phyloP scores from a whole-genome alignment of 1,139 yeast genomes.

The Yamadazyma triangularis region DNA sequence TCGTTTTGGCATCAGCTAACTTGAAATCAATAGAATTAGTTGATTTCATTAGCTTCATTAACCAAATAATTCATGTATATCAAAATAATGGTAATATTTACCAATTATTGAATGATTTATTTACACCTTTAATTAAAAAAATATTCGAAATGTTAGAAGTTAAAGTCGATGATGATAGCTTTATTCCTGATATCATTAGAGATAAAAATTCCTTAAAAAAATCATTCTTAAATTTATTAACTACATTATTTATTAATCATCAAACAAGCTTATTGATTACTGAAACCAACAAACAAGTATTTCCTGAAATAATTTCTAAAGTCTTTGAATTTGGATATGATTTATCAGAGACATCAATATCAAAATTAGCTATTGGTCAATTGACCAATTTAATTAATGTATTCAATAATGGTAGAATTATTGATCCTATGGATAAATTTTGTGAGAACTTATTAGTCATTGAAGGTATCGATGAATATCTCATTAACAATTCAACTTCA shows the following conservation, averaged over 20 bases:
- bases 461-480: constrained; percentile 68
- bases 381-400: constrained; percentile 61
- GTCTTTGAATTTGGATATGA: constrained; percentile 64
- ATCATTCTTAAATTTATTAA: constrained; percentile 64
- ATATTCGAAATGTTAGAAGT: constrained; percentile 50
- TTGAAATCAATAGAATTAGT: constrained; percentile 62
- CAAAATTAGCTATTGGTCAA: constrained; percentile 68
- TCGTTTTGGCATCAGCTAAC: constrained; percentile 65
- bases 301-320: constrained; percentile 62
- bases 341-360: constrained; percentile 47
- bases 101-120: constrained; percentile 65
- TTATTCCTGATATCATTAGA: constrained; percentile 49
- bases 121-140: constrained; percentile 70
- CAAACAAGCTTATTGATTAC: constrained; percentile 74
- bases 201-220: constrained; percentile 63
- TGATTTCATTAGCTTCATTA: constrained; percentile 81
- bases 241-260: constrained; percentile 70
- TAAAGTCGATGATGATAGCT: constrained; percentile 18
- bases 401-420: constrained; percentile 53
- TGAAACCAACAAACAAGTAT: constrained; percentile 55
- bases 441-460: constrained; percentile 51
- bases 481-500: constrained; percentile 65
- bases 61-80: constrained; percentile 82
- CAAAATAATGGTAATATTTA: constrained; percentile 64
- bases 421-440: constrained; percentile 49